Evolutionary conservation across 352 stramenopile species (phyloP), one percentile per base, ranked within the genome.

Genomic region (Phytopythium litorale): DNA sequence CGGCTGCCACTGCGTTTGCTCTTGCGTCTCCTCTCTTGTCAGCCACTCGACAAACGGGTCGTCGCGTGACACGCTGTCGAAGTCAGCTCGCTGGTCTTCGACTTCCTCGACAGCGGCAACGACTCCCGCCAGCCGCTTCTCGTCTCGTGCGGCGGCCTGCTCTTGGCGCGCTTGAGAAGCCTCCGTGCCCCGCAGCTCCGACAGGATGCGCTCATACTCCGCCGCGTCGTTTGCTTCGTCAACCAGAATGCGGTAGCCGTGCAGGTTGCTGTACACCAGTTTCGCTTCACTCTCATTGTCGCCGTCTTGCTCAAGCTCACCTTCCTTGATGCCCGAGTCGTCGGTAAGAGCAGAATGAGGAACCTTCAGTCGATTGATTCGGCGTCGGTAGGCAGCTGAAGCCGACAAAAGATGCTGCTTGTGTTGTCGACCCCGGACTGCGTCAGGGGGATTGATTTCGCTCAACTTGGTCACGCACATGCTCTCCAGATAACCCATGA

Each of bases 191-290:
- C 81, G 75, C n/a, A 94, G 60, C 43, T 92, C 83, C 12, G 63
- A 57, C 23, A 95, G 51, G 66, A 95, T 95, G 0, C 83, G 72
- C 33, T 92, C 79, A 57, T 95, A 95, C 48, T 91, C 78, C 37
- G 62, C 63, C 4, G 73, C 59, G 56, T 95, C 87, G 46, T 92
- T 62, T 3, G 76, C 63, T 45, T 89, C 68, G 30, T 87, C 76
- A 16, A 94, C 59, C 7, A 60, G 76, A 56, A 96, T 92, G 6
- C 87, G 82, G 56, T 91, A 80, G 0, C 87, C 87, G 53, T 94
- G 87, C 1, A 94, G 64, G 28, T 94, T 94, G 62, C 87, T 96
- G 65, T 91, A 96, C 25, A 88, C 72, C 32, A 82, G 63, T 15
- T 69, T 66, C 7, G 46, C 63, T 32, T 30, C 54, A 61, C 13